Percentiles rank a stretch among this genome's conserved stretches.
phyloP scores from a whole-genome alignment of 495 filamentous ascomycete genomes.

The Penicillium lagena region DNA sequence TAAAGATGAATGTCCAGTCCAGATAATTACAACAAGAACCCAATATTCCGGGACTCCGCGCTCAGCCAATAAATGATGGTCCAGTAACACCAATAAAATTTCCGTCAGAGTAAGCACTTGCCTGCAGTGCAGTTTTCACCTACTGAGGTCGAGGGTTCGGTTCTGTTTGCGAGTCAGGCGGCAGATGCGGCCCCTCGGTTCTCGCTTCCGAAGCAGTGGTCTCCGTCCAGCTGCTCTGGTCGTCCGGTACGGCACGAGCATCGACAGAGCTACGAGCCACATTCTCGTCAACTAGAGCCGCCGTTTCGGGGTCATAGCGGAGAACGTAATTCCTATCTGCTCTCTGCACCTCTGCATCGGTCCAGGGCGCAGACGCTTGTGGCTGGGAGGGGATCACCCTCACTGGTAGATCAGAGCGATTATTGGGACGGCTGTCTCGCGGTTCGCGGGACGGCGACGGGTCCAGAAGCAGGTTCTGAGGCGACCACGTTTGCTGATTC shows the following conservation, averaged over 20 bases:
- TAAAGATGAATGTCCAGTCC: not conserved
- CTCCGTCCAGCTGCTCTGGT: slow-evolving; percentile 17
- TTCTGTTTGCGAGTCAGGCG: not conserved
- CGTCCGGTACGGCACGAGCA: not conserved
- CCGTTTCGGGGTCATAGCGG: slow-evolving; percentile 40
- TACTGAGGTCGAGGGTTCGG: not conserved
- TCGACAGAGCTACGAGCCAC: slow-evolving; percentile 2
- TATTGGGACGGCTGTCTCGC: not conserved
- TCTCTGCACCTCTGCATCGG: slow-evolving; percentile 21
- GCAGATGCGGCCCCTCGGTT: slow-evolving; percentile 2
- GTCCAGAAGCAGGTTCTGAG: slow-evolving; percentile 18
- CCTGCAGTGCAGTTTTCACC: too few species aligned
- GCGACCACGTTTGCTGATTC: slow-evolving; percentile 39
- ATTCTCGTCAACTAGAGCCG: slow-evolving; percentile 33
- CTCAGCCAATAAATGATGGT: not conserved
- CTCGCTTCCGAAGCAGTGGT: slow-evolving; percentile 10
- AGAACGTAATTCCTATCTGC: slow-evolving; percentile 26
- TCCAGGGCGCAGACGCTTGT: slow-evolving; percentile 35
- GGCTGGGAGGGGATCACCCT: slow-evolving; percentile 35
- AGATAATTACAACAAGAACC: not conserved
- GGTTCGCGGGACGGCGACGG: not conserved
- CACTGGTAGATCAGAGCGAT: slow-evolving; percentile 19
- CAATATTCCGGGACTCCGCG: not conserved
- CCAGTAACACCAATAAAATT: slow-evolving; percentile 3
- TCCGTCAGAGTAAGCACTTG: not conserved